Base-by-base conservation (phyloP, 345 rosid genomes). In the Salix exigua region DNA sequence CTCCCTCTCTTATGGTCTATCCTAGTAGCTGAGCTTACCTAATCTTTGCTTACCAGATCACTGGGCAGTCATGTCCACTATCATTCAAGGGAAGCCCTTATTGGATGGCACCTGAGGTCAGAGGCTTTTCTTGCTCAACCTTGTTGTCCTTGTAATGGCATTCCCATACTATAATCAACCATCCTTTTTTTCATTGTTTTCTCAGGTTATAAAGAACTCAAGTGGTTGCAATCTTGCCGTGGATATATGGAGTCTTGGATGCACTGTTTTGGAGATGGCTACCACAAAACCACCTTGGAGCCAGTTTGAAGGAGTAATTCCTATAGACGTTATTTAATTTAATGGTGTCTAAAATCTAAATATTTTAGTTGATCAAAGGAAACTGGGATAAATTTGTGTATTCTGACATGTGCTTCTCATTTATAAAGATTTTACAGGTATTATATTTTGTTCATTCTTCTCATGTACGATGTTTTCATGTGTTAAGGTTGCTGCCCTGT, bases 71-170 rank as follows among this genome's bases (percentile, higher is more conserved):
- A 14, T 89, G 92, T 73, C 91, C 92, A 6, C 83, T 91, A 62
- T 91, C 96, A 38, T 87, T 91, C 84, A 91, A 88, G 81, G 96
- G 96, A 73, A 91, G 96, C 81, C 96, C 96, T 35, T 89, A 88
- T 79, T 91, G 96, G 96, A 86, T 91, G 93, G 96, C 96, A 71
- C 96, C 96, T 28, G 96, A 91, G 92, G 96, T 91, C n/a, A 28
- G 82, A 66, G 12, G 50, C 17, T 35, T 66, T 66, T 75, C 65
- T 66, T 53, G 77, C 18, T 51, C 6, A 23, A 48, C 64, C 5
- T 65, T 65, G 25, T 23, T 51, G 5, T 48, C 26, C 18, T 35
- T 48, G 11, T 66, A 33, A 35, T 50, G 31, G 9, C 4, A 9
- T 66, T 44, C 35, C 19, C 65, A 66, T 64, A 4, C 46, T 30